Conservation (phyloP, 306 rosid species). For the apple (Malus domestica) region DNA sequence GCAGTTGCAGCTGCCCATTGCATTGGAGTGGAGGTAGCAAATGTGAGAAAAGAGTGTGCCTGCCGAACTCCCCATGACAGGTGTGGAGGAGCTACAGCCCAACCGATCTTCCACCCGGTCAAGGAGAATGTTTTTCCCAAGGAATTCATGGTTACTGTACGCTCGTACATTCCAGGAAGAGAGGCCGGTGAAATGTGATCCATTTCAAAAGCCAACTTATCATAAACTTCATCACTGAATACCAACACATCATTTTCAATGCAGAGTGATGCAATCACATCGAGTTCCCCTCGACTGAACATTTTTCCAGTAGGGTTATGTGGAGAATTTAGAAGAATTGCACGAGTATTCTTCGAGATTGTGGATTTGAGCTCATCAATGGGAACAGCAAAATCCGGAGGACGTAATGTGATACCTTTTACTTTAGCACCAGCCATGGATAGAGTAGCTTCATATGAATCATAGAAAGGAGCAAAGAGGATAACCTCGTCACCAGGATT, state of each 20-base stretch:
- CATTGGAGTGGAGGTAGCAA: conserved; percentile 74
- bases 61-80: conserved; percentile 81
- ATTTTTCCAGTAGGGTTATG: conserved; percentile 93
- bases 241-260: conserved; percentile 76
- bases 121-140: conserved; percentile 88
- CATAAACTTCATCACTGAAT: conserved; percentile 83
- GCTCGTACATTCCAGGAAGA: conserved; percentile 84
- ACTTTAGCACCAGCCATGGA: conserved; percentile 94
- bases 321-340: conserved; percentile 65
- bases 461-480: conserved; percentile 80
- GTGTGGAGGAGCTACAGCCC: conserved; percentile 84
- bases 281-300: conserved; percentile 66
- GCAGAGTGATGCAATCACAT: conserved; percentile 69
- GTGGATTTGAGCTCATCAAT: conserved; percentile 57
- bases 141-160: conserved; percentile 83
- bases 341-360: conserved; percentile 70
- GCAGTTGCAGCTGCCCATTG: conserved; percentile 90
- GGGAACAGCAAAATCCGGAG: conserved; percentile 72
- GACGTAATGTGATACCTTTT: conserved; percentile 58
- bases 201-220: conserved; percentile 85
- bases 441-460: conserved; percentile 80
- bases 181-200: conserved; percentile 80
- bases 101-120: conserved; percentile 90
- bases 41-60: conserved; percentile 69
- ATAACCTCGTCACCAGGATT: conserved; percentile 93